Evolutionary conservation across 1,139 yeast genomes (phyloP).

Genomic region (Candida anutae): DNA sequence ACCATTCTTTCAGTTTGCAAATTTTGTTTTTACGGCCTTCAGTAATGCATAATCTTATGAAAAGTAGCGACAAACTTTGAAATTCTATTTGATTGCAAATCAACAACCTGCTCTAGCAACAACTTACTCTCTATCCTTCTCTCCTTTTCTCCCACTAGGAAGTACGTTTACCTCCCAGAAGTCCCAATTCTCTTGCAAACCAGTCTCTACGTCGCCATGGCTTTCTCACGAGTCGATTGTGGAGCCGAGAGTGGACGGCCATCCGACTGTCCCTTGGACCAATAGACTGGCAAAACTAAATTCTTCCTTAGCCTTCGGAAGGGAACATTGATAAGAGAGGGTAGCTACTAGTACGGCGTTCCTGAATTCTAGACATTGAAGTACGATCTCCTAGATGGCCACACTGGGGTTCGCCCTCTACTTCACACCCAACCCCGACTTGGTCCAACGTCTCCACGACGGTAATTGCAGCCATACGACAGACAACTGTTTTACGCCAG

Average conservation of each 20-base stretch:
- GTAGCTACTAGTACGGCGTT: conserved; percentile 7
- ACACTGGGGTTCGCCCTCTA: conserved; percentile 33
- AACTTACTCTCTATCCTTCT: too few species aligned
- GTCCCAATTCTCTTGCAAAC: too few species aligned
- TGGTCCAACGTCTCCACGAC: conserved; percentile 35
- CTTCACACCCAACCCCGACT: conserved; percentile 43
- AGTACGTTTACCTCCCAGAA: too few species aligned
- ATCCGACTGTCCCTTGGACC: conserved; percentile 1
- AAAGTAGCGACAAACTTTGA: too few species aligned
- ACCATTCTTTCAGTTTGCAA: too few species aligned
- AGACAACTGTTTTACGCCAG: conserved; percentile 3
- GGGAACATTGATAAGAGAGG: conserved; percentile 7
- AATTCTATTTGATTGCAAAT: too few species aligned
- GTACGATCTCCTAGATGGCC: conserved; percentile 15
- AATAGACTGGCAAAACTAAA: conserved; percentile 6
- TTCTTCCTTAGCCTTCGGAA: conserved; percentile 9
- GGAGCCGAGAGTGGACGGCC: conserved; percentile 11
- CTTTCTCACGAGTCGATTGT: conserved; percentile 9
- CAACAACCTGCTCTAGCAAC: too few species aligned
- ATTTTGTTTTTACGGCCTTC: too few species aligned
- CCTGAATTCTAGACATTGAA: conserved; percentile 7
- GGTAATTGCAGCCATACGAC: conserved; percentile 23
- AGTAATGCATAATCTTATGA: too few species aligned
- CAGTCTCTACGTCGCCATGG: too few species aligned
- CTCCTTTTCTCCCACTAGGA: too few species aligned